Percentiles rank a stretch among this genome's conserved stretches.
Evolutionary conservation across 2,329 filamentous ascomycete genomes (phyloP).

Genomic region (Ceratocystis huliohia): DNA sequence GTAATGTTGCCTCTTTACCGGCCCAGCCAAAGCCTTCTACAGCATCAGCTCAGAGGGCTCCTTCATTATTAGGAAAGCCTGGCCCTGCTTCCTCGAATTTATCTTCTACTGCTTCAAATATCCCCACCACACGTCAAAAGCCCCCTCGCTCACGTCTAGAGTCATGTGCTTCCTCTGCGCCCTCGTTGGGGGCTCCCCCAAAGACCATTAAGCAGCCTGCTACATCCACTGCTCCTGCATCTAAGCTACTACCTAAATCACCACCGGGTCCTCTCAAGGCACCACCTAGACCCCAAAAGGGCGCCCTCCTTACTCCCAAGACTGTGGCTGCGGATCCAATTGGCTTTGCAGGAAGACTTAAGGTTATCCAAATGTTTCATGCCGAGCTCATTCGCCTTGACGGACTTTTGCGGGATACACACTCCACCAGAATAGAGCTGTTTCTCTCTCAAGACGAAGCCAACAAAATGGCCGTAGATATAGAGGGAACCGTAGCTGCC

Average conservation of each 20-base stretch:
- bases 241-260: not conserved
- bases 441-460: constrained; percentile 52
- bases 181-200: not conserved
- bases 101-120: not conserved
- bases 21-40: not conserved
- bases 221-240: not conserved
- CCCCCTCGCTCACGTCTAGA: not conserved
- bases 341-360: constrained; percentile 14
- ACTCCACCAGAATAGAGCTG: constrained; percentile 27
- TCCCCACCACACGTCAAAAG: not conserved
- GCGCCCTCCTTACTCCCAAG: constrained; percentile 12
- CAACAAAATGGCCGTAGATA: constrained; percentile 56
- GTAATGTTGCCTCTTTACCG: not conserved
- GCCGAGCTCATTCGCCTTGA: constrained; percentile 16
- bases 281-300: constrained; percentile 9
- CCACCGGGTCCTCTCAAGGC: constrained; percentile 1
- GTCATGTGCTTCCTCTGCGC: not conserved
- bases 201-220: not conserved
- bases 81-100: not conserved
- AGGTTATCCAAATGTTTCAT: constrained; percentile 18
- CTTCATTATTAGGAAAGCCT: not conserved
- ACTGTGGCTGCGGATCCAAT: constrained; percentile 9
- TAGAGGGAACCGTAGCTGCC: constrained; percentile 63
- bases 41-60: not conserved
- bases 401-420: constrained; percentile 11